Percentiles rank a stretch among this genome's conserved stretches.
Evolutionary conservation across 108 stramenopile species (phyloP).

Genomic region (Skeletonema costatum): DNA sequence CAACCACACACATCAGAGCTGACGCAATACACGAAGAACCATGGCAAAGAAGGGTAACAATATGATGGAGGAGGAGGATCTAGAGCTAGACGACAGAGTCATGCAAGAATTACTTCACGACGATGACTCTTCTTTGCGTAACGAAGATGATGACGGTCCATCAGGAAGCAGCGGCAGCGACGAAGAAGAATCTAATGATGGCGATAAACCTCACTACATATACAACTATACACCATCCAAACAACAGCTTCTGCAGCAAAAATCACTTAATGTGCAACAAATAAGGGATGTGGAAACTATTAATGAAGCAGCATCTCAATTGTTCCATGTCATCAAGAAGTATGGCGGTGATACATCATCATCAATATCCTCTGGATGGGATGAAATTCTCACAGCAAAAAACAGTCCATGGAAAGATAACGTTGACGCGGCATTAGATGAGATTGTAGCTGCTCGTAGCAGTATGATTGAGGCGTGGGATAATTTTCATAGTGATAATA

Average conservation of each 20-base stretch:
- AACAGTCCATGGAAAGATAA: conserved; percentile 14
- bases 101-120: neutral
- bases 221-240: neutral
- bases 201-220: neutral
- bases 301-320: conserved; percentile 13
- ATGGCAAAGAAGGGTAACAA: neutral
- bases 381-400: neutral
- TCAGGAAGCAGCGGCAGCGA: neutral
- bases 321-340: conserved; percentile 18
- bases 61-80: neutral
- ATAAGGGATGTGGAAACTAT: neutral
- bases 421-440: conserved; percentile 26
- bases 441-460: conserved; percentile 24
- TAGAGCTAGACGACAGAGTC: neutral
- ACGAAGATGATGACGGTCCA: neutral
- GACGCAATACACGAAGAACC: no score
- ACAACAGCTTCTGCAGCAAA: neutral
- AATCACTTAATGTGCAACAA: neutral
- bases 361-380: neutral
- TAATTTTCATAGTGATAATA: neutral
- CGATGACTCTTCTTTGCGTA: no score
- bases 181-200: neutral
- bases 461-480: conserved; percentile 19
- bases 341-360: conserved; percentile 17
- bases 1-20: no score